phyloP scores from a whole-genome alignment of 345 rosid species.

The Eucalyptus melliodora region DNA sequence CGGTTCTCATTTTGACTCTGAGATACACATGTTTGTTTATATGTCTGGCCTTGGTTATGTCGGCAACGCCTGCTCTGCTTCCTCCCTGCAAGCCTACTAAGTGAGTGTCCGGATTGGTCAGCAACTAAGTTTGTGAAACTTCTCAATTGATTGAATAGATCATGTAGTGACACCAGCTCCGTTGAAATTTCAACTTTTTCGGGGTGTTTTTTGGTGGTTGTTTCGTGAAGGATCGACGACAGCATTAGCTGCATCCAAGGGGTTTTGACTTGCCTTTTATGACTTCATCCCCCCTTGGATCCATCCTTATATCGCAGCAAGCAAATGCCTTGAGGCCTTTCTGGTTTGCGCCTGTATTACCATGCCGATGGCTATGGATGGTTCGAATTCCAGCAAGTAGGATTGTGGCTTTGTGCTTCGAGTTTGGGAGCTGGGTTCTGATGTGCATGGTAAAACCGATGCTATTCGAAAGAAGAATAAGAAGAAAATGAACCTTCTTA shows the following conservation, averaged over 20 bases:
- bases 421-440: background rate
- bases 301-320: background rate
- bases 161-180: background rate
- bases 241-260: background rate
- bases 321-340: background rate
- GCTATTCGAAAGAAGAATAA: background rate
- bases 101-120: background rate
- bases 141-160: background rate
- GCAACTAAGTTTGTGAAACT: background rate
- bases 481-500: too few relatives aligned
- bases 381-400: background rate
- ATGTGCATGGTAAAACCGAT: background rate
- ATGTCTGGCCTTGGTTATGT: background rate
- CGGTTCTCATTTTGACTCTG: background rate
- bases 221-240: background rate
- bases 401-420: background rate
- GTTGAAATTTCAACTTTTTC: background rate
- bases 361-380: background rate
- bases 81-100: background rate
- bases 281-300: background rate
- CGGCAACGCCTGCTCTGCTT: background rate
- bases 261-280: background rate
- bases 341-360: background rate
- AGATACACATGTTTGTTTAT: background rate
- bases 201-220: background rate